These are phyloP conservation scores for Aspergillus sp. DNA, from an alignment of 2,329 filamentous ascomycete species.

Conservation along the genomic window DNA sequence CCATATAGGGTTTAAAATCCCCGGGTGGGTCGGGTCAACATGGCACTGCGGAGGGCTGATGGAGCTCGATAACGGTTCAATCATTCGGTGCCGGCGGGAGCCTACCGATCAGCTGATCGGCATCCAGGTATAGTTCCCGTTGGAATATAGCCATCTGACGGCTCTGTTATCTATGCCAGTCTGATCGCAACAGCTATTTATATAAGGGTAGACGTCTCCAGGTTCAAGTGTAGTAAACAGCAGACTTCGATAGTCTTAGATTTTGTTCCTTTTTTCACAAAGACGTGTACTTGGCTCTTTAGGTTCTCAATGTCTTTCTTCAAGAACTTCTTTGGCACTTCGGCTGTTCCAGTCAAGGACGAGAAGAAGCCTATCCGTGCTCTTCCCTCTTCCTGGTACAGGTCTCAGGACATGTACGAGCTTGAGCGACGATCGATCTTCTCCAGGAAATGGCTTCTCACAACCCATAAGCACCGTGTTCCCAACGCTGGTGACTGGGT, in stretches of 20 bases:
- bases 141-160: conserved; percentile 11
- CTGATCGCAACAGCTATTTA: conserved; percentile 13
- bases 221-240: conserved; percentile 7
- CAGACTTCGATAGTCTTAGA: conserved; percentile 3
- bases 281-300: conserved; percentile 1
- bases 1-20: conserved; percentile 5
- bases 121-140: conserved; percentile 11
- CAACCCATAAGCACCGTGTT: conserved; percentile 38
- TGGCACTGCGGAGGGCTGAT: background rate
- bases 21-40: conserved; percentile 3
- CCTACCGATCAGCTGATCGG: conserved; percentile 13
- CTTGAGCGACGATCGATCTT: conserved; percentile 48
- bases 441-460: conserved; percentile 40
- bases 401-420: conserved; percentile 35
- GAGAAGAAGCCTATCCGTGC: conserved; percentile 18
- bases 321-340: conserved; percentile 21
- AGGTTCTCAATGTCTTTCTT: conserved; percentile 19
- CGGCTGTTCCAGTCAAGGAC: conserved; percentile 9
- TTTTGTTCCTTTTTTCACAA: background rate
- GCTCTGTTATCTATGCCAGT: background rate
- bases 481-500: conserved; percentile 48
- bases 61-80: no score
- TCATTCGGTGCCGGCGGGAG: background rate
- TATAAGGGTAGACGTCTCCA: conserved; percentile 6
- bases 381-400: conserved; percentile 44